Conservation (phyloP, 2,329 filamentous ascomycete genomes). For the Colletotrichum sp. region DNA sequence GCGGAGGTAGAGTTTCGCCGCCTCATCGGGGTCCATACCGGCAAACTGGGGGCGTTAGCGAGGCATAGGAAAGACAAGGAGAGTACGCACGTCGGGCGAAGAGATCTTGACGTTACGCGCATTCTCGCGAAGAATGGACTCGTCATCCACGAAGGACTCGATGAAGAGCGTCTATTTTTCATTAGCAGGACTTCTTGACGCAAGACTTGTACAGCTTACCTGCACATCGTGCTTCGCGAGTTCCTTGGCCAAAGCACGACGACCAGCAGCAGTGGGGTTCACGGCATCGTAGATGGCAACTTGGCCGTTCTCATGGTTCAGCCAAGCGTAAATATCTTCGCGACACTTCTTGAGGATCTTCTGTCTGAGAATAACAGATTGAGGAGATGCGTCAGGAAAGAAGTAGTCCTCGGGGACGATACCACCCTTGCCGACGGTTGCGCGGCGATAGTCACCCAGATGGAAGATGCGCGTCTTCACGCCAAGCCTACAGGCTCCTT, state of each 20-base stretch:
- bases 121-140: slow-evolving; percentile 93
- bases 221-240: slow-evolving; percentile 98
- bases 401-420: slow-evolving; percentile 97
- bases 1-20: slow-evolving; percentile 87
- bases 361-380: slow-evolving; percentile 91
- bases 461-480: slow-evolving; percentile 99
- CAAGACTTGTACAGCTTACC: slow-evolving; percentile 47
- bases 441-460: slow-evolving; percentile 92
- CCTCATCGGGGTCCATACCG: slow-evolving; percentile 90
- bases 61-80: neutral
- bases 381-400: slow-evolving; percentile 90
- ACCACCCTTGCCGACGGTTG: slow-evolving; percentile 82
- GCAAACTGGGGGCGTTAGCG: slow-evolving; percentile 66
- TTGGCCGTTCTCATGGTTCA: slow-evolving; percentile 97
- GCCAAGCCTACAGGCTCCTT: slow-evolving; percentile 69
- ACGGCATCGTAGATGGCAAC: slow-evolving; percentile 99
- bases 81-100: slow-evolving; percentile 79
- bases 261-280: slow-evolving; percentile 84
- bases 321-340: slow-evolving; percentile 94
- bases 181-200: neutral
- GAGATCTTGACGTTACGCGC: slow-evolving; percentile 97
- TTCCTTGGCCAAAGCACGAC: slow-evolving; percentile 87
- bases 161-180: slow-evolving; percentile 85
- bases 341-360: slow-evolving; percentile 98
- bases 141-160: slow-evolving; percentile 93